A percentile compares a stretch with the other conserved stretches of the same genome.
Conservation (phyloP, 768 basidiomycete species). For the Dendrothele bispora region DNA sequence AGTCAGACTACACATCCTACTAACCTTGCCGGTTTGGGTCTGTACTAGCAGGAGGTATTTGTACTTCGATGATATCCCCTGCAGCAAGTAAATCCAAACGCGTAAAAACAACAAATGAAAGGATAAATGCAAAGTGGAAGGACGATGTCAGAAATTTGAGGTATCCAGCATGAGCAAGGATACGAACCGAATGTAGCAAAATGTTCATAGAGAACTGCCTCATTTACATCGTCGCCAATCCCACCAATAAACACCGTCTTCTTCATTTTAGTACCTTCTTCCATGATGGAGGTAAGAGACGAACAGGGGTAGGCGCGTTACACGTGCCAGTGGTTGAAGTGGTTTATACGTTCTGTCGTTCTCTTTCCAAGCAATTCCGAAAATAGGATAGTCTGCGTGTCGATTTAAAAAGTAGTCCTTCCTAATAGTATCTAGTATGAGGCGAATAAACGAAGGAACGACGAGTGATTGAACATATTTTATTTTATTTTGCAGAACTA, state of each 20-base stretch:
- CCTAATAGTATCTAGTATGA: too few relatives aligned
- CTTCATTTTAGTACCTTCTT: conserved; percentile 82
- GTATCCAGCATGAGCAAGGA: background rate
- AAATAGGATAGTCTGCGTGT: too few relatives aligned
- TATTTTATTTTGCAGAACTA: too few relatives aligned
- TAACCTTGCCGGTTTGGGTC: conserved; percentile 63
- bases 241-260: conserved; percentile 87
- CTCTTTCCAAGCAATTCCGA: too few relatives aligned
- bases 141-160: conserved; percentile 21
- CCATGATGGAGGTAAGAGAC: too few relatives aligned
- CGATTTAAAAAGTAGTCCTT: too few relatives aligned
- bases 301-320: too few relatives aligned
- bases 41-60: conserved; percentile 78
- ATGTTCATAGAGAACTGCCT: conserved; percentile 68
- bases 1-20: too few relatives aligned
- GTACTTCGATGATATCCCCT: conserved; percentile 94
- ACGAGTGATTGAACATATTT: too few relatives aligned
- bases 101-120: conserved; percentile 1
- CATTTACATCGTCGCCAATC: conserved; percentile 82
- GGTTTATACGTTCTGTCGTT: too few relatives aligned
- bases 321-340: too few relatives aligned
- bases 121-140: conserved; percentile 1
- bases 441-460: too few relatives aligned
- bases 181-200: conserved; percentile 88
- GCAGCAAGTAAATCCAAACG: conserved; percentile 13